Conservation (phyloP, 2,329 filamentous ascomycete genomes). For the Boeremia lycopersici region DNA sequence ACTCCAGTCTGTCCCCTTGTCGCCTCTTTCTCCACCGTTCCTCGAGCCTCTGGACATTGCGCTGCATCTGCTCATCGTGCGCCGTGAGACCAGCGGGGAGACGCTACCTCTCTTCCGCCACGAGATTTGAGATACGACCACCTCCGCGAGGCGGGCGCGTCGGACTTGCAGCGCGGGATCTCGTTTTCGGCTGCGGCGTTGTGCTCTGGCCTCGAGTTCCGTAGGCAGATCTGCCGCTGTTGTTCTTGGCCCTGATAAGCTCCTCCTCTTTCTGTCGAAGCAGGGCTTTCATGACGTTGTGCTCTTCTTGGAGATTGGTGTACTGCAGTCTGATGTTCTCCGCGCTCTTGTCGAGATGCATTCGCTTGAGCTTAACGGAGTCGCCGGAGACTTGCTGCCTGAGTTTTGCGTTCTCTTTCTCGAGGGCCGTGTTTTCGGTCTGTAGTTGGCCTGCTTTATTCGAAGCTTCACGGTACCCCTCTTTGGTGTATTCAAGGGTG, state of each 20-base stretch:
- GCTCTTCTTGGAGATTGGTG: conserved; percentile 13
- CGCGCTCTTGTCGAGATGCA: conserved; percentile 23
- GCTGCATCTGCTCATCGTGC: neutral
- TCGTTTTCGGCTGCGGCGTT: conserved; percentile 36
- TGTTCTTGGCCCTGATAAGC: conserved; percentile 22
- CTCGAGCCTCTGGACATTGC: neutral
- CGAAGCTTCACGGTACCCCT: conserved; percentile 56
- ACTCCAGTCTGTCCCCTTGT: neutral
- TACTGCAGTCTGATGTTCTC: conserved; percentile 16
- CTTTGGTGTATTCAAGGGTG: conserved; percentile 63
- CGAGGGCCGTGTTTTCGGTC: conserved; percentile 20
- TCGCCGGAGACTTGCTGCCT: conserved; percentile 26
- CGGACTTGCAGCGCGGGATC: conserved; percentile 40
- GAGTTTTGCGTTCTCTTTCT: conserved; percentile 21
- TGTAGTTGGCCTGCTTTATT: conserved; percentile 17
- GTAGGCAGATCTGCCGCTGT: conserved; percentile 27
- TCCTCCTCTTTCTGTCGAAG: conserved; percentile 35
- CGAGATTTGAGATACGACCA: conserved; percentile 1
- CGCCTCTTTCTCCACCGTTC: no score
- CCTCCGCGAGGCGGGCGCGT: neutral
- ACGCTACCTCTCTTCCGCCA: conserved; percentile 6
- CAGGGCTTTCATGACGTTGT: conserved; percentile 13
- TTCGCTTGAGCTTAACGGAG: conserved; percentile 21
- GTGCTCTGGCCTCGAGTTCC: conserved; percentile 38
- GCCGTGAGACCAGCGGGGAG: neutral